These are phyloP conservation scores for Macrolepiota dolichaula DNA, from an alignment of 768 basidiomycete species.

Conservation along the genomic window DNA sequence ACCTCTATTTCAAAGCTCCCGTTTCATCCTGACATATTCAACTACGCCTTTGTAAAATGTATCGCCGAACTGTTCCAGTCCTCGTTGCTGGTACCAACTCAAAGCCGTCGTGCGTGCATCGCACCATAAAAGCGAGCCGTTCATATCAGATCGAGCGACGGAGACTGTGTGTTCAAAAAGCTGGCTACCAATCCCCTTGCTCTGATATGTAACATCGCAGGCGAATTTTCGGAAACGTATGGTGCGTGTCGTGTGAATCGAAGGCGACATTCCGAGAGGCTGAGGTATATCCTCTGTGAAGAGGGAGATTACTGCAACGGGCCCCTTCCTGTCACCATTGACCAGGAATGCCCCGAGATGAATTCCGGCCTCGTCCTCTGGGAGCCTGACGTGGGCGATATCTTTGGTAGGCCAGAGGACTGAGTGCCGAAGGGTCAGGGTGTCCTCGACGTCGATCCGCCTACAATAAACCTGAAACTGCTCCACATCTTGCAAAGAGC, in stretches of 20 bases:
- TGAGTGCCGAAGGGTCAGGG: constrained; percentile 48
- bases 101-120: constrained; percentile 45
- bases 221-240: constrained; percentile 63
- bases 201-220: constrained; percentile 48
- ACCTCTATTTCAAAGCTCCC: constrained; percentile 15
- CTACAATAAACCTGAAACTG: constrained; percentile 2
- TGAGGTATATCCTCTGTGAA: constrained; percentile 42
- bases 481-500: neutral
- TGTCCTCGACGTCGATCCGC: constrained; percentile 38
- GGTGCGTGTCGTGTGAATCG: constrained; percentile 15
- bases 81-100: constrained; percentile 52
- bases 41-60: constrained; percentile 51
- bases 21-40: constrained; percentile 55
- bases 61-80: constrained; percentile 45
- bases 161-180: constrained; percentile 40
- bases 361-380: constrained; percentile 46
- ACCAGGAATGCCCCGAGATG: constrained; percentile 57
- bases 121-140: constrained; percentile 50
- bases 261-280: neutral
- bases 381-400: constrained; percentile 44
- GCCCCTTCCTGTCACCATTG: constrained; percentile 20
- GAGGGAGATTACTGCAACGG: constrained; percentile 54
- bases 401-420: constrained; percentile 57
- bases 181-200: constrained; percentile 48
- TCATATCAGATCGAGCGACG: constrained; percentile 36